A percentile compares a stretch with the other conserved stretches of the same genome.
Evolutionary conservation across 2,329 filamentous ascomycete genomes (phyloP).

Genomic region (Cordyceps militaris): DNA sequence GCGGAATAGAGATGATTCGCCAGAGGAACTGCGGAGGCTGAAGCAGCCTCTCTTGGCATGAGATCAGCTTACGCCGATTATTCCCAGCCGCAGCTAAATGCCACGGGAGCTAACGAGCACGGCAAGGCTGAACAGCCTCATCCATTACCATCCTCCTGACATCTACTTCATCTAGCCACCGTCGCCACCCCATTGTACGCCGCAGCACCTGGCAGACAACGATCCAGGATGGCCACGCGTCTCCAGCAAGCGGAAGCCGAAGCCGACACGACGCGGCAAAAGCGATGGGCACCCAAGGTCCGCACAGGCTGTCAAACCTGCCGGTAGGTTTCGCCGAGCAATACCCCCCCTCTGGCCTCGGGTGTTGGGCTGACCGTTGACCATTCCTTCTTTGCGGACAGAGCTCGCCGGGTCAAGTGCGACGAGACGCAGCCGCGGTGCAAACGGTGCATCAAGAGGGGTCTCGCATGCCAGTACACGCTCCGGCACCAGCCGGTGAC

Average conservation of each 20-base stretch:
- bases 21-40: too few relatives aligned
- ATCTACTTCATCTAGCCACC: too few relatives aligned
- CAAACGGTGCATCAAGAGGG: not conserved
- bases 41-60: too few relatives aligned
- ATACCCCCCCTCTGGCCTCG: not conserved
- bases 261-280: not conserved
- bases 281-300: not conserved
- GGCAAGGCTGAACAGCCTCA: too few relatives aligned
- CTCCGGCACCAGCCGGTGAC: not conserved
- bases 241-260: not conserved
- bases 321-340: not conserved
- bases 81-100: too few relatives aligned
- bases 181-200: too few relatives aligned
- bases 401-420: not conserved
- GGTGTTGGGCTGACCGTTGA: not conserved
- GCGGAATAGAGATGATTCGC: too few relatives aligned
- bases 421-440: not conserved
- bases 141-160: too few relatives aligned
- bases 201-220: too few relatives aligned
- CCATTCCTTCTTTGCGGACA: not conserved
- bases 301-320: constrained; percentile 2
- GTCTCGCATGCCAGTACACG: not conserved
- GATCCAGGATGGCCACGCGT: not conserved
- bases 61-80: too few relatives aligned
- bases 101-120: too few relatives aligned